Percentiles rank a stretch among this genome's conserved stretches.
These are phyloP conservation scores for Trichoderma koningiopsis DNA, from an alignment of 2,329 filamentous ascomycete genomes.

Conservation along the genomic window DNA sequence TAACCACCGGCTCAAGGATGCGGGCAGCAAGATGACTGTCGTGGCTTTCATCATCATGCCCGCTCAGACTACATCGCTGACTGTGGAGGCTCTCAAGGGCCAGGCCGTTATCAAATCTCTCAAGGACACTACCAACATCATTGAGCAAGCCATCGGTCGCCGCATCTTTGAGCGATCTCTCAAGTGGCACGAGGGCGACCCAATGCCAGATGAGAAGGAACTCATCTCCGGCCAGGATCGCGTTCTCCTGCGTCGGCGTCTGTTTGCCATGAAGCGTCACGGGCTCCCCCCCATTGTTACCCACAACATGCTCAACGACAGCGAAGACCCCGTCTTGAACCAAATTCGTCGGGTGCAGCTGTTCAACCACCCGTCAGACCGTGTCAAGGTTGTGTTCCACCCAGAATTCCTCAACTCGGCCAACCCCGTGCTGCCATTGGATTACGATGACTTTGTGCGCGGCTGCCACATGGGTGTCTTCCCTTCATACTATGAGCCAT, in stretches of 20 bases:
- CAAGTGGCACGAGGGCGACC: slow-evolving; percentile 92
- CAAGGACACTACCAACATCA: slow-evolving; percentile 87
- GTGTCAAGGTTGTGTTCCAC: slow-evolving; percentile 97
- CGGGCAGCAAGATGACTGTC: slow-evolving; percentile 87
- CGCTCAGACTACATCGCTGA: slow-evolving; percentile 90
- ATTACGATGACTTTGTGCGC: slow-evolving; percentile 98
- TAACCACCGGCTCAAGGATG: slow-evolving; percentile 86
- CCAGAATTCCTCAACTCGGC: slow-evolving; percentile 96
- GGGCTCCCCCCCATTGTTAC: slow-evolving; percentile 92
- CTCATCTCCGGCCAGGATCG: slow-evolving; percentile 90
- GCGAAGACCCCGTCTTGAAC: slow-evolving; percentile 91
- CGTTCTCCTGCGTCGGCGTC: slow-evolving; percentile 82
- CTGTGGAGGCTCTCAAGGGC: slow-evolving; percentile 92
- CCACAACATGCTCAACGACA: slow-evolving; percentile 96
- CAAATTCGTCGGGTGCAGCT: slow-evolving; percentile 94
- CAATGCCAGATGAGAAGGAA: slow-evolving; percentile 95
- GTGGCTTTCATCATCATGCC: slow-evolving; percentile 99
- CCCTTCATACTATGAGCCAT: slow-evolving; percentile 97
- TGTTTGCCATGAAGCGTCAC: slow-evolving; percentile 96
- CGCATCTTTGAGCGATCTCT: slow-evolving; percentile 93
- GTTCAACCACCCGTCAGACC: slow-evolving; percentile 92
- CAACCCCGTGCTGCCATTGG: slow-evolving; percentile 91
- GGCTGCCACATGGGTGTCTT: slow-evolving; percentile 96
- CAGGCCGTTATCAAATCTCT: slow-evolving; percentile 97
- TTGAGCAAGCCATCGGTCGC: slow-evolving; percentile 88